Conservation (phyloP, 495 filamentous ascomycete species). For the Trichoderma asperelloides region DNA sequence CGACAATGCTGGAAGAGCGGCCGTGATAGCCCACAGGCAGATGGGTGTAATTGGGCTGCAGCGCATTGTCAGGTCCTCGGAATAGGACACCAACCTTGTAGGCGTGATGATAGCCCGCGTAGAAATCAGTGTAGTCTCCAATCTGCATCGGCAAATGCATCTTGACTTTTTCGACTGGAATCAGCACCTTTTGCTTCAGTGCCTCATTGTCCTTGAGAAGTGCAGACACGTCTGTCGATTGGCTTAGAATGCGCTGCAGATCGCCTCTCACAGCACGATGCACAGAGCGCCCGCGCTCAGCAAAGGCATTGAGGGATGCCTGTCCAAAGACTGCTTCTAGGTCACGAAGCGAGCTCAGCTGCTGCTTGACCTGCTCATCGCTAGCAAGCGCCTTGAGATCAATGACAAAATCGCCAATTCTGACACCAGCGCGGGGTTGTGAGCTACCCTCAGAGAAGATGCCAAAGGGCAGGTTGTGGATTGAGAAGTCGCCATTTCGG, state of each 20-base stretch:
- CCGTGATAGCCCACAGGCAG: conserved; percentile 88
- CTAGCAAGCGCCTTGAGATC: conserved; percentile 57
- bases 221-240: conserved; percentile 30
- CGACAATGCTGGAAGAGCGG: conserved; percentile 66
- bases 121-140: conserved; percentile 97
- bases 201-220: conserved; percentile 28
- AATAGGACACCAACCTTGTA: conserved; percentile 73
- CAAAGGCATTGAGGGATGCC: conserved; percentile 73
- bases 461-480: conserved; percentile 89
- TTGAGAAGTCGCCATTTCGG: conserved; percentile 50
- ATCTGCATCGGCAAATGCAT: conserved; percentile 80
- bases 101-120: conserved; percentile 84
- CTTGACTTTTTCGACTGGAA: conserved; percentile 50
- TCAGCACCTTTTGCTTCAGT: conserved; percentile 21
- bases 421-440: conserved; percentile 58
- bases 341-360: conserved; percentile 33
- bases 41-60: conserved; percentile 87
- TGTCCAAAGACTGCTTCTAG: conserved; percentile 51
- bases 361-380: not conserved
- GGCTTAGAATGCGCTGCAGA: conserved; percentile 61
- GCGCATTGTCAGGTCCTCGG: conserved; percentile 67
- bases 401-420: conserved; percentile 69
- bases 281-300: conserved; percentile 60
- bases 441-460: conserved; percentile 55
- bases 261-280: conserved; percentile 65